Conservation (phyloP, 179 eudicot species). For the Spinacia oleracea region DNA sequence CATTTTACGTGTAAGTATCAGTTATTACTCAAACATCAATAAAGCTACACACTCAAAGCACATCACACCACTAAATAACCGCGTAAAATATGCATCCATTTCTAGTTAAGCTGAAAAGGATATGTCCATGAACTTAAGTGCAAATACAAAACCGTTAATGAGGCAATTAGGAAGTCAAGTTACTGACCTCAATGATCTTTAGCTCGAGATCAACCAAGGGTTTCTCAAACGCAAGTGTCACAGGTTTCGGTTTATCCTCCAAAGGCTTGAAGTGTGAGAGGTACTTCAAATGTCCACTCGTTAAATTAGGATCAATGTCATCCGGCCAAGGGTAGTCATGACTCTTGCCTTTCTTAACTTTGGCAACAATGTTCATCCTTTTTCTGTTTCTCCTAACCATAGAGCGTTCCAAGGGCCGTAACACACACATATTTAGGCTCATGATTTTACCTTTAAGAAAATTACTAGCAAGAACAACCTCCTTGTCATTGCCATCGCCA, state of each 20-base stretch:
- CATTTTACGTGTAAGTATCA: not conserved
- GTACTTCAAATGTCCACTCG: constrained; percentile 24
- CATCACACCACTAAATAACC: not conserved
- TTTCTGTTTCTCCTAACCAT: constrained; percentile 8
- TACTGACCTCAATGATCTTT: constrained; percentile 24
- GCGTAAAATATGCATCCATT: not conserved
- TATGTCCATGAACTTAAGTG: not conserved
- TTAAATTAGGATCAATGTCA: constrained; percentile 21
- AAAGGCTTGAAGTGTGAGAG: constrained; percentile 28
- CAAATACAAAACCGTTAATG: not conserved
- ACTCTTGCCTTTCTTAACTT: constrained; percentile 27
- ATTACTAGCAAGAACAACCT: constrained; percentile 17
- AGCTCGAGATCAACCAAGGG: constrained; percentile 27
- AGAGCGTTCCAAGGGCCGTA: constrained; percentile 17
- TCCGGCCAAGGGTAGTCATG: constrained; percentile 29
- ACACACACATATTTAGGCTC: constrained; percentile 21
- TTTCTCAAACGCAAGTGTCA: constrained; percentile 25
- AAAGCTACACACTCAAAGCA: not conserved
- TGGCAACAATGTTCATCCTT: constrained; percentile 19
- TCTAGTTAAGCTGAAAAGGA: not conserved
- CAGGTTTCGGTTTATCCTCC: constrained; percentile 24
- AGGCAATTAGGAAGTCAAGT: not conserved
- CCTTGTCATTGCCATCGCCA: constrained; percentile 22
- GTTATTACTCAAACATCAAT: not conserved
- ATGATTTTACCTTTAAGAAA: constrained; percentile 7